phyloP scores from a whole-genome alignment of 23 red algal genomes.

The Gracilaria gracilis region DNA sequence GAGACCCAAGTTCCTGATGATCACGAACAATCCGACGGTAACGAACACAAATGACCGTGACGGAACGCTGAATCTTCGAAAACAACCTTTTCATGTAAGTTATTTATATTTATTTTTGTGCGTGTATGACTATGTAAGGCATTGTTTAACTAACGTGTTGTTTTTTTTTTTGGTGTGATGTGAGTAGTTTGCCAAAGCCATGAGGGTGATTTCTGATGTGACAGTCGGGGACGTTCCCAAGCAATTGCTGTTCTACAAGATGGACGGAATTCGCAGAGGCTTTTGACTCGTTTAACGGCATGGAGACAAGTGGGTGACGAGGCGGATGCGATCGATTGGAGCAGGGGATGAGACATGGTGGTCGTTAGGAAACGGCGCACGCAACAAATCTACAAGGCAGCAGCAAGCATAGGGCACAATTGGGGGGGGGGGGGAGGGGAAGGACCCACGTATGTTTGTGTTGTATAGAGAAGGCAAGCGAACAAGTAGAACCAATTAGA shows the following conservation, averaged over 20 bases:
- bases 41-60: constrained; percentile 47
- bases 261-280: constrained; percentile 39
- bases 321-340: background rate
- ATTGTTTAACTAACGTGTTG: constrained; percentile 1
- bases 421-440: no score
- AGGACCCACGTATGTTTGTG: background rate
- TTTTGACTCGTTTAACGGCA: constrained; percentile 20
- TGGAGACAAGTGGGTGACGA: no score
- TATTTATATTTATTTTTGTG: background rate
- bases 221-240: constrained; percentile 30
- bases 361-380: background rate
- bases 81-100: constrained; percentile 79
- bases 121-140: background rate
- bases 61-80: constrained; percentile 67
- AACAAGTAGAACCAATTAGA: background rate
- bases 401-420: background rate
- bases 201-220: constrained; percentile 58
- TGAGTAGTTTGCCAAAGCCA: constrained; percentile 56
- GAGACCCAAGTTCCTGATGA: constrained; percentile 50
- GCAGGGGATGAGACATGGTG: background rate
- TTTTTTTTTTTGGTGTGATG: background rate
- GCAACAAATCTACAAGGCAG: background rate
- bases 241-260: constrained; percentile 75
- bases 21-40: constrained; percentile 69
- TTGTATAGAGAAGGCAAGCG: background rate